Evolutionary conservation across 768 basidiomycete species (phyloP), one percentile per base, ranked within the genome.

Genomic region (Agrocybe praecox): DNA sequence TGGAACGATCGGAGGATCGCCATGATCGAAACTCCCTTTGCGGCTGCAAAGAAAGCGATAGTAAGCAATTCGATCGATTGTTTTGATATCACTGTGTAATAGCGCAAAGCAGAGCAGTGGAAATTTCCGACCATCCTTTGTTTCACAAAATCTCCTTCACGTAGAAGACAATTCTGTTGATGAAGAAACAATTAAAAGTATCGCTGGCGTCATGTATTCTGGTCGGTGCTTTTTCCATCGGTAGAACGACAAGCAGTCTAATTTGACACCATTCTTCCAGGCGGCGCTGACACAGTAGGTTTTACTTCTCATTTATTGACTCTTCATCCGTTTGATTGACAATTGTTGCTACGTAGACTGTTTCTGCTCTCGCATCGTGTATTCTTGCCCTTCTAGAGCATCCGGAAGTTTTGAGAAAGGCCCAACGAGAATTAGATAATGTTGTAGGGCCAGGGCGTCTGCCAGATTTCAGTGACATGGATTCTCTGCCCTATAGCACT

Each of bases 1-100:
- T 86, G 83, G 83, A 72, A 70, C 19, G 65, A 66, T 32, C 61
- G 68, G 2, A 67, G 70, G 29, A 49, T 67, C 8, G 64, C 69
- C 18, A 74, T 80, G 69, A 62, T 71, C 15, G 70, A 76, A 15
- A 56, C 68, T 12, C 80, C 79, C 0, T 82, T 69, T 46, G 48
- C 42, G 15, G 67, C 61, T 12, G 62, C 69, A 7, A 61, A 65
- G 46, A 69, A 57, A 22, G 49, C 56, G 8, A 65, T 73, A 23
- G 70, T 73, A 48, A 56, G 67, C 57, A n/a, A 22, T 17, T 10
- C 9, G 14, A 33, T 4, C 15, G 29, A 53, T 67, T 23, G 34
- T 21, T 19, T 18, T 45, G 26, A 43, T 26, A 6, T 57, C 21
- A 11, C 49, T 68, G 44, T 17, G 21, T 34, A n/a, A 18, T 48